phyloP scores from a whole-genome alignment of 1,284 basidiomycete genomes.

The Cutaneotrichosporon sp. region DNA sequence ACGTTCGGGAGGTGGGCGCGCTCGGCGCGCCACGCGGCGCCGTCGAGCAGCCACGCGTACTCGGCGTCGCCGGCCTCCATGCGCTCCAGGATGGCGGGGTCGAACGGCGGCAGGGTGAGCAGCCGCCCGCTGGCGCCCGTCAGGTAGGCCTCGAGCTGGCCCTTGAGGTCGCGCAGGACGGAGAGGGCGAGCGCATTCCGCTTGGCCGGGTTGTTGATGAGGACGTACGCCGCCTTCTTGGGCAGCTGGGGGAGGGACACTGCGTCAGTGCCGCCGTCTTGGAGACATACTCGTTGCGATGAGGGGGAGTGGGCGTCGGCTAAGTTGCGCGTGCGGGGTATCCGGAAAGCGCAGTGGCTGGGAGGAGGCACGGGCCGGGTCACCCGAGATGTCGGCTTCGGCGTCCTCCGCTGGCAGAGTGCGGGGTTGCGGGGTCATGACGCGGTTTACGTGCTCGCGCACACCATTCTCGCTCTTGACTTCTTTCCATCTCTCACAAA shows the following conservation, averaged over 20 bases:
- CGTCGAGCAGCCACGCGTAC: conserved; percentile 22
- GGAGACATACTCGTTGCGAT: not conserved
- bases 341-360: not conserved
- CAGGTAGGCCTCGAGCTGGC: conserved; percentile 14
- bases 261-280: not conserved
- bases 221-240: conserved; percentile 21
- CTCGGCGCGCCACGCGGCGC: conserved; percentile 12
- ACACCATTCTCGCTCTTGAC: not conserved
- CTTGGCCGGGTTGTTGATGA: conserved; percentile 27
- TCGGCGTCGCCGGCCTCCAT: conserved; percentile 15
- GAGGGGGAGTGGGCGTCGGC: not conserved
- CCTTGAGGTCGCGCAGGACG: conserved; percentile 20
- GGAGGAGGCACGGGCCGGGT: not conserved
- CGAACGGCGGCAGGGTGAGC: conserved; percentile 16
- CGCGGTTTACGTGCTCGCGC: not conserved
- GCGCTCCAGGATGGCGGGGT: conserved; percentile 16
- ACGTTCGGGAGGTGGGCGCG: conserved; percentile 19
- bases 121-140: conserved; percentile 12
- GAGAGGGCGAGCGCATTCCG: conserved; percentile 26
- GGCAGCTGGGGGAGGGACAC: conserved; percentile 20
- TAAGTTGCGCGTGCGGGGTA: not conserved
- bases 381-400: not conserved
- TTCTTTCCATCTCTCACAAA: not conserved
- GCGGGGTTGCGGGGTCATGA: too few relatives aligned
- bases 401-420: not conserved